Conservation (phyloP, 441 rosid species). For the Sinapis alba region DNA sequence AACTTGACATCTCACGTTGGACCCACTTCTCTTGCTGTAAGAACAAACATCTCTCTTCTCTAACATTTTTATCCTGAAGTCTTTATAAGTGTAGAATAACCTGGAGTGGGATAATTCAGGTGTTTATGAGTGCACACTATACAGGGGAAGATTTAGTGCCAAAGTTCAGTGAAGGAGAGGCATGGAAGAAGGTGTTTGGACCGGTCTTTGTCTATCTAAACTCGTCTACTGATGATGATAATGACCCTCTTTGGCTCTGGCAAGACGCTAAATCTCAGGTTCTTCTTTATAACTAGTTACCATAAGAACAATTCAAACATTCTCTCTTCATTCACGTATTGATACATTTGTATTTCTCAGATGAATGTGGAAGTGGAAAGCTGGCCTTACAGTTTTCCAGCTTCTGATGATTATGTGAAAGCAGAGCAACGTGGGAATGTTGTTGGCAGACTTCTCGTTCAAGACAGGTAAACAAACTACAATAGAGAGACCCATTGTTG, state of each 20-base stretch:
- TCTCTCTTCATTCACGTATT: background rate
- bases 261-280: slow-evolving; percentile 71
- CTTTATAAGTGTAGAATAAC: background rate
- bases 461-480: slow-evolving; percentile 44
- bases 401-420: slow-evolving; percentile 59
- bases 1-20: slow-evolving; percentile 78
- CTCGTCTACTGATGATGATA: slow-evolving; percentile 46
- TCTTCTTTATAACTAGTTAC: background rate
- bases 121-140: slow-evolving; percentile 69
- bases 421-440: slow-evolving; percentile 59
- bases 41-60: slow-evolving; percentile 15
- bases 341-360: slow-evolving; percentile 22
- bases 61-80: background rate
- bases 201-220: slow-evolving; percentile 64
- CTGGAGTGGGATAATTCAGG: slow-evolving; percentile 39
- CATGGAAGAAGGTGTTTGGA: slow-evolving; percentile 77
- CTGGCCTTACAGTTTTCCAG: slow-evolving; percentile 71
- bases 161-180: slow-evolving; percentile 50
- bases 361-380: slow-evolving; percentile 47
- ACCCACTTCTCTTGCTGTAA: slow-evolving; percentile 70
- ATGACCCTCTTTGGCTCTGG: slow-evolving; percentile 61
- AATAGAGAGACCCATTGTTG: background rate
- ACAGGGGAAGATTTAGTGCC: slow-evolving; percentile 67
- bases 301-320: background rate
- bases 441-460: slow-evolving; percentile 57